A percentile compares a stretch with the other conserved stretches of the same genome.
phyloP scores from a whole-genome alignment of 129 eudicot genomes.

The Arctium lappa region DNA sequence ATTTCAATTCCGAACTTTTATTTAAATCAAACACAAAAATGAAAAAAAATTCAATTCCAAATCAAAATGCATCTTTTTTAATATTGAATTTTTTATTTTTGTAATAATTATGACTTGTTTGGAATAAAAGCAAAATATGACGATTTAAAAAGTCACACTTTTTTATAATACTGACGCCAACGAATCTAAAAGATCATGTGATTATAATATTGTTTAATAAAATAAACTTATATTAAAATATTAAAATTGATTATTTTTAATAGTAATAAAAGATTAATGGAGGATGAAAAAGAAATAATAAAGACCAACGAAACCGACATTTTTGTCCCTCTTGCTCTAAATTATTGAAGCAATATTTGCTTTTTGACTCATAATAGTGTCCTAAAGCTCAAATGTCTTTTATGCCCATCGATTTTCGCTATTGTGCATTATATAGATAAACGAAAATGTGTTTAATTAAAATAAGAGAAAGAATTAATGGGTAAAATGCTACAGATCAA shows the following conservation, averaged over 20 bases:
- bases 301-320: conserved; percentile 5
- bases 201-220: not conserved
- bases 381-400: not conserved
- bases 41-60: too few species aligned
- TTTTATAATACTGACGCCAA: not conserved
- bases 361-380: not conserved
- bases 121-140: too few species aligned
- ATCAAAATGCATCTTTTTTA: not conserved
- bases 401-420: not conserved
- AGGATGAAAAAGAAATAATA: not conserved
- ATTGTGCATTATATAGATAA: too few species aligned
- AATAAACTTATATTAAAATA: not conserved
- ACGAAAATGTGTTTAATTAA: too few species aligned
- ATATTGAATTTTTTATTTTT: too few species aligned
- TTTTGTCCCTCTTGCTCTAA: conserved; percentile 3
- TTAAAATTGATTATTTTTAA: not conserved
- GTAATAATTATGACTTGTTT: too few species aligned
- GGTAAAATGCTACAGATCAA: too few species aligned
- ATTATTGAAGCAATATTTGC: conserved; percentile 9
- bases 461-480: too few species aligned
- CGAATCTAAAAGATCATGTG: not conserved
- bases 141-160: not conserved
- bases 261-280: not conserved
- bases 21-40: too few species aligned
- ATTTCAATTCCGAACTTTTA: too few species aligned